Conservation (phyloP, 345 rosid species). For the Eucalyptus curtisii region DNA sequence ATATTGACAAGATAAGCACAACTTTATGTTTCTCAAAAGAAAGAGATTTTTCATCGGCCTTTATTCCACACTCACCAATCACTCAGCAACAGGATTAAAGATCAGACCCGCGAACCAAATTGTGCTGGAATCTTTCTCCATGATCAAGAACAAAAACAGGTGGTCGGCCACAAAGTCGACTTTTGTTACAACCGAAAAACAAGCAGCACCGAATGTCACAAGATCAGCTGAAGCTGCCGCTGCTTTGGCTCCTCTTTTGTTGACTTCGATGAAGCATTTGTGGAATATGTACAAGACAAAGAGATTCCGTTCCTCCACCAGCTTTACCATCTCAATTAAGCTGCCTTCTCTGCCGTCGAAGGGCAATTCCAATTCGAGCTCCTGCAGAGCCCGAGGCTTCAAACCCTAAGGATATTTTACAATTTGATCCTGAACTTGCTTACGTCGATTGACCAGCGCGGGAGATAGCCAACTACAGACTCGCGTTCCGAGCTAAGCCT, state of each 20-base stretch:
- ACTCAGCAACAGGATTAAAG: background rate
- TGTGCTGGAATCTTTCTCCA: background rate
- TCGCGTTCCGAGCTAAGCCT: background rate
- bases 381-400: background rate
- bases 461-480: background rate
- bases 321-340: background rate
- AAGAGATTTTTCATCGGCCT: background rate
- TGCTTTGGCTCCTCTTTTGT: conserved; percentile 2
- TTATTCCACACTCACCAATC: background rate
- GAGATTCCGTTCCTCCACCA: background rate
- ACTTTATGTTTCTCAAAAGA: background rate
- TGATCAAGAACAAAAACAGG: conserved; percentile 3
- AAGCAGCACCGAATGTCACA: background rate
- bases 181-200: background rate
- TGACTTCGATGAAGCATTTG: background rate
- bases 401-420: background rate
- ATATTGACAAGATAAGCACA: background rate
- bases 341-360: background rate
- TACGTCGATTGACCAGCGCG: background rate
- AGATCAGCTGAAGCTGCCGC: background rate
- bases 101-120: background rate
- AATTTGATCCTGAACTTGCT: background rate
- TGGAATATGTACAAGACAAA: background rate
- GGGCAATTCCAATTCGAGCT: background rate
- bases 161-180: conserved; percentile 1